Conservation (phyloP, 148 eudicot species). For the Heliamphora exappendiculata region DNA sequence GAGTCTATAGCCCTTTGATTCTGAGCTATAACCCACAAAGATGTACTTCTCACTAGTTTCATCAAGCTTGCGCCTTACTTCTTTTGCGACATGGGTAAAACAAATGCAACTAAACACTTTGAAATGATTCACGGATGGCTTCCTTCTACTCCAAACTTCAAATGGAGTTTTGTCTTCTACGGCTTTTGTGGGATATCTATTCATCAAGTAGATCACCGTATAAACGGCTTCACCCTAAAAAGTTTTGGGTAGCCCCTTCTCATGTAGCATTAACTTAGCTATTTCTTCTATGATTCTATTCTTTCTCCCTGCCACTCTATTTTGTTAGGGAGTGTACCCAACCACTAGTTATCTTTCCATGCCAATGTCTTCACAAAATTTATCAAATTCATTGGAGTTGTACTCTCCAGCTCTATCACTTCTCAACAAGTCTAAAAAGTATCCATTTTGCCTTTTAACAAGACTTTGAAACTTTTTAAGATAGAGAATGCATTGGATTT, state of each 20-base stretch:
- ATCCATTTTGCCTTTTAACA: too few relatives aligned
- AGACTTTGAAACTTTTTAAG: too few relatives aligned
- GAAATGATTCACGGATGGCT: not conserved
- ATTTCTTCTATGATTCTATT: conserved; percentile 13
- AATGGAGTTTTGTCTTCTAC: not conserved
- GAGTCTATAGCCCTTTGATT: not conserved
- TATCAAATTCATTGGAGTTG: too few relatives aligned
- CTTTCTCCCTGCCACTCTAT: not conserved
- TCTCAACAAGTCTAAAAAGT: too few relatives aligned
- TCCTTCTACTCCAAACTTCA: conserved; percentile 9
- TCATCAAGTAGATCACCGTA: not conserved
- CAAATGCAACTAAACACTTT: not conserved
- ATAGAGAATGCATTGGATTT: too few relatives aligned
- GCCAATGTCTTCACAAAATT: too few relatives aligned
- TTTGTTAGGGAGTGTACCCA: conserved; percentile 8
- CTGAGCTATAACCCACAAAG: conserved; percentile 8
- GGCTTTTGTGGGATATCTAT: conserved; percentile 11
- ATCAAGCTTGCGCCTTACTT: conserved; percentile 15
- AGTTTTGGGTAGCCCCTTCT: not conserved
- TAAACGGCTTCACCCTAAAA: conserved; percentile 12
- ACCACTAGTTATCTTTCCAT: too few relatives aligned
- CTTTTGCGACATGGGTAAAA: not conserved
- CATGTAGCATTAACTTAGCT: conserved; percentile 11
- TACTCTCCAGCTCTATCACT: too few relatives aligned
- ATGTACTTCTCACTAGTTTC: conserved; percentile 6